These are phyloP conservation scores for Candida chauliodis DNA, from an alignment of 805 yeast species.

Conservation along the genomic window DNA sequence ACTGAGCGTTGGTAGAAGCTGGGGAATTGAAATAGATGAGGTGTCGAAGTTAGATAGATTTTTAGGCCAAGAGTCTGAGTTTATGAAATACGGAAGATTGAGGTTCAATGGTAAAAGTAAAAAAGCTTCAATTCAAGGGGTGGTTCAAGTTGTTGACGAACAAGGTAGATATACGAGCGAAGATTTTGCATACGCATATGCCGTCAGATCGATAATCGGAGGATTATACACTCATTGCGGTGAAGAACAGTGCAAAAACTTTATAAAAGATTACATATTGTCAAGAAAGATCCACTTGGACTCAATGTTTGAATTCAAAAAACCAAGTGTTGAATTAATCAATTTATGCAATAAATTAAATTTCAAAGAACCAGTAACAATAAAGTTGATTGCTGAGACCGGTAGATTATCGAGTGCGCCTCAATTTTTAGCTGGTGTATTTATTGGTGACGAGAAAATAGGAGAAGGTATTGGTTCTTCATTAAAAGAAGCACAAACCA, in stretches of 20 bases:
- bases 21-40: conserved; percentile 88
- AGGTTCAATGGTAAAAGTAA: conserved; percentile 39
- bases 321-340: conserved; percentile 82
- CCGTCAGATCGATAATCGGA: conserved; percentile 80
- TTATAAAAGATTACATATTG: conserved; percentile 70
- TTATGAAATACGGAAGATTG: conserved; percentile 66
- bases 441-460: conserved; percentile 73
- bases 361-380: conserved; percentile 67
- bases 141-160: conserved; percentile 33
- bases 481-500: conserved; percentile 83
- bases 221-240: conserved; percentile 77
- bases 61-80: conserved; percentile 64
- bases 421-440: conserved; percentile 86
- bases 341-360: conserved; percentile 73
- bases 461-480: conserved; percentile 96
- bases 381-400: conserved; percentile 82
- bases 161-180: conserved; percentile 14
- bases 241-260: conserved; percentile 57
- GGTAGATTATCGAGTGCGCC: conserved; percentile 86
- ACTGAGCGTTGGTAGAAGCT: conserved; percentile 60
- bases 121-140: conserved; percentile 47
- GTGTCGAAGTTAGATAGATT: conserved; percentile 61
- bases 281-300: conserved; percentile 79
- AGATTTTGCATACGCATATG: conserved; percentile 53
- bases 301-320: conserved; percentile 72